Conservation (phyloP, 805 yeast genomes). For the Yarrowia sp. region DNA sequence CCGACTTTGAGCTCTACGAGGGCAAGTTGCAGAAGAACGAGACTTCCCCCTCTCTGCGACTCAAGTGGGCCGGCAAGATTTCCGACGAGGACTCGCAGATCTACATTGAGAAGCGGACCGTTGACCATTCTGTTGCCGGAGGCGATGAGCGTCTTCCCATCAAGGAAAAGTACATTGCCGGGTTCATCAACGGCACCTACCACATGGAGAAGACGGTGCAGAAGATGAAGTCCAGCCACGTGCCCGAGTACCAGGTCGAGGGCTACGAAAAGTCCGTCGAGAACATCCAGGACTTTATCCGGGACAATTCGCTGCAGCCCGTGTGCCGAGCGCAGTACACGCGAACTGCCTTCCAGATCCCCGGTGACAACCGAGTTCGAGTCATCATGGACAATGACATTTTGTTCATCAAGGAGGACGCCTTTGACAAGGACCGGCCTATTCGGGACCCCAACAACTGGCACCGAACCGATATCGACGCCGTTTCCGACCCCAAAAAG, state of each 20-base stretch:
- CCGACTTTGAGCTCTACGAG: conserved; percentile 83
- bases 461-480: conserved; percentile 92
- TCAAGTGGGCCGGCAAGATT: conserved; percentile 90
- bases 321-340: conserved; percentile 84
- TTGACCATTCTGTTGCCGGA: conserved; percentile 54
- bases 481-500: conserved; percentile 68
- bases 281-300: conserved; percentile 67
- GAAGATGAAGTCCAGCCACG: conserved; percentile 69
- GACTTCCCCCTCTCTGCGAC: conserved; percentile 75
- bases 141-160: conserved; percentile 63
- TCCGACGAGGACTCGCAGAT: conserved; percentile 73
- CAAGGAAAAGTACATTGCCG: conserved; percentile 82
- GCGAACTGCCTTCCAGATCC: conserved; percentile 96
- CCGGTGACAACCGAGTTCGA: conserved; percentile 93
- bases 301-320: conserved; percentile 76
- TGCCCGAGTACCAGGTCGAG: conserved; percentile 59
- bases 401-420: conserved; percentile 85
- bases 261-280: conserved; percentile 62
- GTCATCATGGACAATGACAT: conserved; percentile 90
- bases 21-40: conserved; percentile 75
- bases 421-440: conserved; percentile 83
- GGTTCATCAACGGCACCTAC: conserved; percentile 65
- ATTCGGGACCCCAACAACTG: conserved; percentile 86
- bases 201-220: conserved; percentile 59
- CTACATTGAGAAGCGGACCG: conserved; percentile 77